Conservation (phyloP, 192 early-diverging fungal genomes). For the Coemansia sp. region DNA sequence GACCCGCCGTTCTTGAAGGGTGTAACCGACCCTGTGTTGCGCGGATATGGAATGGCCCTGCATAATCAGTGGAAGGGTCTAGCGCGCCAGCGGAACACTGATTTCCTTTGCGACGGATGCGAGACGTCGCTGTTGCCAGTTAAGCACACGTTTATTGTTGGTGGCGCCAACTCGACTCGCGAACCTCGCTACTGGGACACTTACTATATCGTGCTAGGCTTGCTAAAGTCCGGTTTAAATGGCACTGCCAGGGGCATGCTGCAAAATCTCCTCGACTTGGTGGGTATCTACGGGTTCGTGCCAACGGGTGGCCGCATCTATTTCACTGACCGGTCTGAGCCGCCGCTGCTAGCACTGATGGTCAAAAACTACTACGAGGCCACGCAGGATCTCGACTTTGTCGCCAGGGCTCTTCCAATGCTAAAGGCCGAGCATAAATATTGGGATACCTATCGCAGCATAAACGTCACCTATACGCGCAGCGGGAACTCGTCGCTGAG, state of each 20-base stretch:
- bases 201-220: slow-evolving; percentile 68
- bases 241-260: slow-evolving; percentile 66
- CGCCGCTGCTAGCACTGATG: slow-evolving; percentile 73
- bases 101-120: slow-evolving; percentile 63
- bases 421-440: slow-evolving; percentile 66
- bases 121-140: slow-evolving; percentile 58
- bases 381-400: slow-evolving; percentile 61
- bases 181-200: slow-evolving; percentile 79
- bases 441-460: slow-evolving; percentile 64
- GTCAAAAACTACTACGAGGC: slow-evolving; percentile 64
- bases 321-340: slow-evolving; percentile 74
- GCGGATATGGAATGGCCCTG: slow-evolving; percentile 60
- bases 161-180: slow-evolving; percentile 66
- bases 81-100: slow-evolving; percentile 58
- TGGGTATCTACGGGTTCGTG: slow-evolving; percentile 64
- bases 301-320: slow-evolving; percentile 78
- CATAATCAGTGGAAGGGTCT: slow-evolving; percentile 69
- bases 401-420: slow-evolving; percentile 60
- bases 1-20: slow-evolving; percentile 58
- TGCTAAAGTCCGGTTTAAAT: slow-evolving; percentile 62
- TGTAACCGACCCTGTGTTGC: slow-evolving; percentile 59
- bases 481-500: slow-evolving; percentile 13
- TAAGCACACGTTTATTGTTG: slow-evolving; percentile 65
- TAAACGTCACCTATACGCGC: slow-evolving; percentile 42
- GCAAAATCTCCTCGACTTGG: slow-evolving; percentile 66